Evolutionary conservation across 352 stramenopile species (phyloP).

Genomic region (Globisporangium spiculum): DNA sequence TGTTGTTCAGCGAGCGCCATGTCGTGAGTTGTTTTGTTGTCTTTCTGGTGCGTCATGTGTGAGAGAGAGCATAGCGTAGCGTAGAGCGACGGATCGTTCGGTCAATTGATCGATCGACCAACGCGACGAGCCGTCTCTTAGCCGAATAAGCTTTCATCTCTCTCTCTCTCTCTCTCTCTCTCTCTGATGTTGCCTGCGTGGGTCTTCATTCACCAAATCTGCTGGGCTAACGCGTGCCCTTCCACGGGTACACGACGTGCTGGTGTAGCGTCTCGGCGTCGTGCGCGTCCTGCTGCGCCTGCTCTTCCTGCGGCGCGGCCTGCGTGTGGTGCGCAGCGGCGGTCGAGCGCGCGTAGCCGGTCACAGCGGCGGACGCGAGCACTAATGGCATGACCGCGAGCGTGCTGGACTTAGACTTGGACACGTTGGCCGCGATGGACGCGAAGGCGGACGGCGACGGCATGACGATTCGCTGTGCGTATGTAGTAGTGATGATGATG

Average conservation of each 20-base stretch:
- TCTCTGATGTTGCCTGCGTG: not conserved
- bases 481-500: not conserved
- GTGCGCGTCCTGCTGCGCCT: constrained; percentile 18
- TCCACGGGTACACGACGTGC: constrained; percentile 64
- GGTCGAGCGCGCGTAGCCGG: constrained; percentile 52
- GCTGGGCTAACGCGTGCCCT: constrained; percentile 53
- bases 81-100: not conserved
- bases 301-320: constrained; percentile 29
- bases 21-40: constrained; percentile 1
- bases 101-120: not conserved
- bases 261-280: constrained; percentile 54
- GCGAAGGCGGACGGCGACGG: constrained; percentile 21
- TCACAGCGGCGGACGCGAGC: constrained; percentile 60
- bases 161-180: not conserved
- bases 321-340: constrained; percentile 36
- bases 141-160: too few species aligned
- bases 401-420: constrained; percentile 38
- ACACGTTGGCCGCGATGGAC: constrained; percentile 34
- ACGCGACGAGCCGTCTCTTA: not conserved
- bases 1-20: not conserved
- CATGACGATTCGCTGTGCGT: constrained; percentile 13
- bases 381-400: constrained; percentile 56
- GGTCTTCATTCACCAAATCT: not conserved
- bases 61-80: not conserved
- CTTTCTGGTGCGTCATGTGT: not conserved